Conservation (phyloP, 225 moss, liverwort and hornwort species). For the Polytrichum commune region DNA sequence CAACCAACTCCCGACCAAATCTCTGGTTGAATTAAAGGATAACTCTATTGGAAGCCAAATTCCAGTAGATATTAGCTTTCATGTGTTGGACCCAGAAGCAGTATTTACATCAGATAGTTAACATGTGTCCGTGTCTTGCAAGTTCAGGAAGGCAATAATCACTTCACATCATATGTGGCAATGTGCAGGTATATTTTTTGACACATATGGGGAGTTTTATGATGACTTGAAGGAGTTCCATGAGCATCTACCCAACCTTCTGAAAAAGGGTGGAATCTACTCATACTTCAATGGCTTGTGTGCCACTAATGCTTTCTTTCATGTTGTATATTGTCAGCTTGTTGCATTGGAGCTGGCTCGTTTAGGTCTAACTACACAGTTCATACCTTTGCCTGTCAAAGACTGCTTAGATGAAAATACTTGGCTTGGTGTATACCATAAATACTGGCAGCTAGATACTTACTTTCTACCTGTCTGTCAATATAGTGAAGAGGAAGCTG, state of each 20-base stretch:
- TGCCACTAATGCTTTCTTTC: slow-evolving; percentile 95
- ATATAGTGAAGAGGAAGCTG: slow-evolving; percentile 25
- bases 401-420: slow-evolving; percentile 87
- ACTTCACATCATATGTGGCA: background rate
- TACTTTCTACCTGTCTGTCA: slow-evolving; percentile 90
- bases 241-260: slow-evolving; percentile 66
- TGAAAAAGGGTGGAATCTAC: slow-evolving; percentile 74
- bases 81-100: too few species aligned
- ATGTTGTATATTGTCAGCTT: slow-evolving; percentile 92
- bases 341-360: slow-evolving; percentile 78
- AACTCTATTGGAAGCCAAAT: too few species aligned
- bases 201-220: slow-evolving; percentile 92
- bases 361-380: slow-evolving; percentile 72
- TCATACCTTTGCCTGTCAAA: slow-evolving; percentile 81
- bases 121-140: too few species aligned
- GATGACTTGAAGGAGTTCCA: slow-evolving; percentile 90
- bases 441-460: slow-evolving; percentile 95
- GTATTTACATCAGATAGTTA: too few species aligned
- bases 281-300: slow-evolving; percentile 98
- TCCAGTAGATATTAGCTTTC: too few species aligned
- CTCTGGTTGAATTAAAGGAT: too few species aligned
- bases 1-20: too few species aligned
- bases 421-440: slow-evolving; percentile 79
- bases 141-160: too few species aligned
- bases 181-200: slow-evolving; percentile 91